Percentiles rank a stretch among this genome's conserved stretches.
Conservation (phyloP, 805 yeast genomes). For the Metschnikowia lochheadii region DNA sequence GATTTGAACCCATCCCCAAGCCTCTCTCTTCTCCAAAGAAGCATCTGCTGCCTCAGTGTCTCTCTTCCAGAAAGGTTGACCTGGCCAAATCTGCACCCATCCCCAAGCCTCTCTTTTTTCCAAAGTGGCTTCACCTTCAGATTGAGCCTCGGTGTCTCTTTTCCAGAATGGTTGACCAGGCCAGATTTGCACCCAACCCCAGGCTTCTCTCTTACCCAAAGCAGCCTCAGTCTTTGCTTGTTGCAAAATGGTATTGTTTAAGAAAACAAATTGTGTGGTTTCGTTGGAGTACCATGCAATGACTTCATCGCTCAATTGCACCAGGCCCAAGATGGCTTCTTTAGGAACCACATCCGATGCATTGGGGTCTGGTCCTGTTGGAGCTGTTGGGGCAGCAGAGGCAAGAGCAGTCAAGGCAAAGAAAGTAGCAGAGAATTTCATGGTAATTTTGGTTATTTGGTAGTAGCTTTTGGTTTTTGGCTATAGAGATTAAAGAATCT, state of each 20-base stretch:
- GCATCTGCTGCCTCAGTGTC: conserved; percentile 14
- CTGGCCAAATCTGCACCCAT: conserved; percentile 1
- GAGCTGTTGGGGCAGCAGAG: background rate
- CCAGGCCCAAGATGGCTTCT: conserved; percentile 14
- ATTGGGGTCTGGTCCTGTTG: background rate
- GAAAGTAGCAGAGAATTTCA: conserved; percentile 16
- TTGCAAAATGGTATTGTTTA: conserved; percentile 16
- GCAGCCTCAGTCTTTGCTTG: conserved; percentile 12
- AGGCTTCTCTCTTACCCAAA: conserved; percentile 16
- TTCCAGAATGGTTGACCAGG: conserved; percentile 14
- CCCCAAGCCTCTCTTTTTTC: background rate
- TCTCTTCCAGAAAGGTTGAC: conserved; percentile 11
- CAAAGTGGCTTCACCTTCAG: background rate
- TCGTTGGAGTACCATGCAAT: conserved; percentile 11
- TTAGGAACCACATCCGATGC: conserved; percentile 7
- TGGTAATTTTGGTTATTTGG: background rate
- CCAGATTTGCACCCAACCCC: conserved; percentile 11
- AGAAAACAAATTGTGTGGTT: conserved; percentile 11
- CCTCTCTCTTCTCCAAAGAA: background rate
- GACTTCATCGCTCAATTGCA: conserved; percentile 12
- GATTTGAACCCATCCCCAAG: conserved; percentile 11
- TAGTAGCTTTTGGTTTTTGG: background rate
- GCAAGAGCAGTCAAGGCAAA: conserved; percentile 15
- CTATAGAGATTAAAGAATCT: background rate
- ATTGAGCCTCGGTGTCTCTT: conserved; percentile 7